Percentiles rank a stretch among this genome's conserved stretches.
phyloP scores from a whole-genome alignment of 352 stramenopile genomes.

The Poterioochromonas sp. region DNA sequence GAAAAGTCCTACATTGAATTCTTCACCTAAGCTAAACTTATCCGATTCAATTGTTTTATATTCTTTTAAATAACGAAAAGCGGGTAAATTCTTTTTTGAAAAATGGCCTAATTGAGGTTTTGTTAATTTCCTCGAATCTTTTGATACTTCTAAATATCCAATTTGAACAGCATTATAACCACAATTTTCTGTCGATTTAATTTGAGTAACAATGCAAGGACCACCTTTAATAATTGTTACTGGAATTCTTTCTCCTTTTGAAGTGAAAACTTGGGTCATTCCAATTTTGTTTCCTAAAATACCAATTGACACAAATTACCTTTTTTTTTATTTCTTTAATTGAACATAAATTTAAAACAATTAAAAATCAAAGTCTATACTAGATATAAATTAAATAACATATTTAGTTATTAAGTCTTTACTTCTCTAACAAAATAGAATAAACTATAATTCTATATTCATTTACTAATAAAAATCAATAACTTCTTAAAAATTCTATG shows the following conservation, averaged over 20 bases:
- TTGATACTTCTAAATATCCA: slow-evolving; percentile 31
- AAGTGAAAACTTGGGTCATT: slow-evolving; percentile 10
- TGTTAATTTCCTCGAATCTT: slow-evolving; percentile 37
- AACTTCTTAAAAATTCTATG: too few species aligned
- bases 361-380: too few species aligned
- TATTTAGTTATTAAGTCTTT: too few species aligned
- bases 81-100: slow-evolving; percentile 43
- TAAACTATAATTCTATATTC: too few species aligned
- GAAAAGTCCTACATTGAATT: slow-evolving; percentile 39
- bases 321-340: too few species aligned
- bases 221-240: slow-evolving; percentile 27
- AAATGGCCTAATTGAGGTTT: slow-evolving; percentile 43
- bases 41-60: slow-evolving; percentile 40
- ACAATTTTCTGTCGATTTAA: slow-evolving; percentile 1
- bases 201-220: slow-evolving; percentile 29
- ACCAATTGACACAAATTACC: not conserved
- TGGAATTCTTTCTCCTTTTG: slow-evolving; percentile 28
- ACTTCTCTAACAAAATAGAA: too few species aligned
- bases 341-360: too few species aligned
- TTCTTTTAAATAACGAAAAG: slow-evolving; percentile 44
- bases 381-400: too few species aligned
- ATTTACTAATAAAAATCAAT: too few species aligned
- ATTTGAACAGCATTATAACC: slow-evolving; percentile 37
- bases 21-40: slow-evolving; percentile 37
- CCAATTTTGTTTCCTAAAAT: slow-evolving; percentile 30